These are phyloP conservation scores for Tanacetum coccineum DNA, from an alignment of 129 eudicot species.

Conservation along the genomic window DNA sequence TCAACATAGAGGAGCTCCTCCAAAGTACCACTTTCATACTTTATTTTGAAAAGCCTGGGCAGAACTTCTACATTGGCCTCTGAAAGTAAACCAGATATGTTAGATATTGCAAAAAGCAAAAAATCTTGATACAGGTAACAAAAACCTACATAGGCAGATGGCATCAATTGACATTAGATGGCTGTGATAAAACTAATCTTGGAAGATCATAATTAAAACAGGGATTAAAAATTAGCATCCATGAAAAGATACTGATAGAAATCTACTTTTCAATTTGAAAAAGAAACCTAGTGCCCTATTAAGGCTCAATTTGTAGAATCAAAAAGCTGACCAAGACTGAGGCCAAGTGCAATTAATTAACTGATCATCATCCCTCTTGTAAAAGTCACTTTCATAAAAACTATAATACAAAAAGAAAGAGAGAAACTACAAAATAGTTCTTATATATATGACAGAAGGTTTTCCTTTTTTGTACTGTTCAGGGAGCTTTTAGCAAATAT, in stretches of 20 bases:
- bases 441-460: background rate
- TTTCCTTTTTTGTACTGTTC: background rate
- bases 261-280: no score
- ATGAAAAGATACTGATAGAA: no score
- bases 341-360: no score
- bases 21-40: conserved; percentile 85
- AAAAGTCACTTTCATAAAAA: no score
- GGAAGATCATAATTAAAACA: no score
- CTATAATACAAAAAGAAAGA: no score
- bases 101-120: conserved; percentile 7
- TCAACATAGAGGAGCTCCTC: conserved; percentile 89
- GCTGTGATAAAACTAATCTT: background rate
- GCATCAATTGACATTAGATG: background rate
- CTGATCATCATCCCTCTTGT: no score
- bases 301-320: no score
- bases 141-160: background rate
- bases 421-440: no score
- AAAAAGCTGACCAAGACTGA: no score
- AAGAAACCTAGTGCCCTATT: no score
- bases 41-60: conserved; percentile 84
- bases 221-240: no score
- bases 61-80: conserved; percentile 92
- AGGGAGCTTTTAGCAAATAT: background rate
- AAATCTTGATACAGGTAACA: background rate
- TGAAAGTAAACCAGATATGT: conserved; percentile 25